Conservation (phyloP, 768 basidiomycete species). For the Mycena polygramma region DNA sequence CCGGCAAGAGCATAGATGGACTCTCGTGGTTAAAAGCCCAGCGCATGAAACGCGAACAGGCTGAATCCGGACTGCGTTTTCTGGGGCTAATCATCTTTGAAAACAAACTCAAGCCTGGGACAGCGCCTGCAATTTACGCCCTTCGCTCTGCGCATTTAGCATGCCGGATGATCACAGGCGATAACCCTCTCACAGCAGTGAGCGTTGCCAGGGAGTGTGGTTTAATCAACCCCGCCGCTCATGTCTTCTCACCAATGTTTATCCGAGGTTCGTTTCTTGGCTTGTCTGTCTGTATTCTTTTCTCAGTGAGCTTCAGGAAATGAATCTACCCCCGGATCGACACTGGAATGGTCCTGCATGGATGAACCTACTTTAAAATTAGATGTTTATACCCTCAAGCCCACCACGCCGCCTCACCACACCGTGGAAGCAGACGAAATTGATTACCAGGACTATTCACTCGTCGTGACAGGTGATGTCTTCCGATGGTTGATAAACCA, state of each 20-base stretch:
- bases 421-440: constrained; percentile 79
- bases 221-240: constrained; percentile 87
- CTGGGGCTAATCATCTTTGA: constrained; percentile 97
- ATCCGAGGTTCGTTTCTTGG: constrained; percentile 64
- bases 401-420: constrained; percentile 76
- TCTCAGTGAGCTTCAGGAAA: constrained; percentile 59
- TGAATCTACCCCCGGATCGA: constrained; percentile 64
- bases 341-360: constrained; percentile 91
- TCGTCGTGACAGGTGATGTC: constrained; percentile 94
- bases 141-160: constrained; percentile 92
- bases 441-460: constrained; percentile 87
- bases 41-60: constrained; percentile 95
- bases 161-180: constrained; percentile 98
- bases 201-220: constrained; percentile 96
- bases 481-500: constrained; percentile 99
- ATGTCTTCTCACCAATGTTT: constrained; percentile 90
- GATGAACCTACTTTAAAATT: constrained; percentile 89
- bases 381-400: constrained; percentile 90
- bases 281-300: not conserved
- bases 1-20: constrained; percentile 94
- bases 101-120: constrained; percentile 95
- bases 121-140: constrained; percentile 89
- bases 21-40: constrained; percentile 98
- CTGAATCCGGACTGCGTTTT: constrained; percentile 91
- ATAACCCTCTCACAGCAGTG: constrained; percentile 96